phyloP scores from a whole-genome alignment of 192 early-diverging fungal species.

The Coemansia sp. region DNA sequence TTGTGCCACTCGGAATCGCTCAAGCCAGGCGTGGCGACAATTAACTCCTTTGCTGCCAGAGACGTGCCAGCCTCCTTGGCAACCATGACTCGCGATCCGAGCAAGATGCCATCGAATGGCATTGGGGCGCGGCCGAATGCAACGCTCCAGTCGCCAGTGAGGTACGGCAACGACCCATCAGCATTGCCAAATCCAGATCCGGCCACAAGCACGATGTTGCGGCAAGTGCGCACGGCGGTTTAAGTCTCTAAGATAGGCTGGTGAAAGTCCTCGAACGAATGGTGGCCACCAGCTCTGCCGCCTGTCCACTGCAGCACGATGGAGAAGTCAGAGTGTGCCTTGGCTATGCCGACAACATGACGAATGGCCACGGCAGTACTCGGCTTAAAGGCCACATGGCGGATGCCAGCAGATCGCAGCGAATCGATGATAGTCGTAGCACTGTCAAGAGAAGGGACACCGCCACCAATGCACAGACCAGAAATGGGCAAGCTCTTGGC shows the following conservation, averaged over 20 bases:
- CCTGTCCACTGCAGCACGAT: conserved; percentile 97
- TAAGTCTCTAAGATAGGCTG: conserved; percentile 80
- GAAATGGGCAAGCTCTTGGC: conserved; percentile 84
- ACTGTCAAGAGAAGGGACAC: conserved; percentile 83
- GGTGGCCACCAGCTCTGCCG: conserved; percentile 94
- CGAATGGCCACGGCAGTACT: conserved; percentile 77
- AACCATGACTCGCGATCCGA: conserved; percentile 96
- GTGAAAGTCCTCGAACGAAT: conserved; percentile 96
- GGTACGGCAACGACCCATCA: conserved; percentile 82
- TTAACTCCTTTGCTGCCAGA: conserved; percentile 79
- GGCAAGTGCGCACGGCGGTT: conserved; percentile 64
- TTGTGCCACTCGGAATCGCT: conserved; percentile 79
- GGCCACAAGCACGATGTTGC: conserved; percentile 86
- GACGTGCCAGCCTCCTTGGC: conserved; percentile 85
- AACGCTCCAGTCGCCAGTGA: conserved; percentile 90
- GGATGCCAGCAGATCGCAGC: conserved; percentile 75
- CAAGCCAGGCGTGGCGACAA: conserved; percentile 82
- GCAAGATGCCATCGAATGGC: conserved; percentile 94
- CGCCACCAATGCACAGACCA: conserved; percentile 90
- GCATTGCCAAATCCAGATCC: conserved; percentile 92
- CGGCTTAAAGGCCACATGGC: conserved; percentile 84
- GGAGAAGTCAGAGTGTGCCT: conserved; percentile 79
- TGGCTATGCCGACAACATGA: conserved; percentile 83
- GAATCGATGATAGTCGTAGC: conserved; percentile 80
- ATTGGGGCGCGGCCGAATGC: conserved; percentile 84